Base-by-base conservation (phyloP, 495 filamentous ascomycete genomes). In the Cladorrhinum samala region DNA sequence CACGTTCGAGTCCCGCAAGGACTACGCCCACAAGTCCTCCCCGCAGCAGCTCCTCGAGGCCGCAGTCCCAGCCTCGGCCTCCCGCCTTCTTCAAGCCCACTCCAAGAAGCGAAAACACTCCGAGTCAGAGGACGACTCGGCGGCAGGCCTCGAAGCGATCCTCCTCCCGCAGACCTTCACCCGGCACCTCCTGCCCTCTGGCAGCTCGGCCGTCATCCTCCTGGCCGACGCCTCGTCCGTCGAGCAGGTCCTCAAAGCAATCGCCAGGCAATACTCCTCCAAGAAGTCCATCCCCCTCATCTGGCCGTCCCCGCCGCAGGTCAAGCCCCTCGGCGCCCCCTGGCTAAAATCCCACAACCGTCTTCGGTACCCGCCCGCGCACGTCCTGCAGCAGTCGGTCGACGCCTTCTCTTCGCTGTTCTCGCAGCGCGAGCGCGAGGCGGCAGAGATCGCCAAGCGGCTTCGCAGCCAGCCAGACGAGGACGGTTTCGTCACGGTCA, bases 401-500 rank as follows among this genome's bases (percentile, higher is more conserved):
- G 89, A 95, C 57, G 78, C 83, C 9, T 97, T 86, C 72, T 95
- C 96, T 80, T 77, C 77, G 11, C 71, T 77, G 8, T 96, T 88
- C 64, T 74, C 78, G 47, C 69, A 74, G 41, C 77, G 80, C 25
- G 84, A 94, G 63, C 80, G 82, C 45, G 82, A 84, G 42, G 81
- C 83, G 18, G 76, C 76, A 43, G 81, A 81, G 20, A 73, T 81
- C 17, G 82, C 81, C 27, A 81, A 84, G 56, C 75, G 77, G 51
- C 70, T 81, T 54, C 78, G 86, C 42, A 80, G 83, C 60, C 84
- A 86, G 60, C 89, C 93, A 9, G 93, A 98, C 65, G 90, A 89
- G 63, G 94, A 98, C 69, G 93, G 93, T 9, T 98, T 98, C 64
- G 77, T 96, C 18, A 96, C 89, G 25, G 94, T 98, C 24, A 87